These are phyloP conservation scores for Oxyria digyna DNA, from an alignment of 148 eudicot species.

Conservation along the genomic window DNA sequence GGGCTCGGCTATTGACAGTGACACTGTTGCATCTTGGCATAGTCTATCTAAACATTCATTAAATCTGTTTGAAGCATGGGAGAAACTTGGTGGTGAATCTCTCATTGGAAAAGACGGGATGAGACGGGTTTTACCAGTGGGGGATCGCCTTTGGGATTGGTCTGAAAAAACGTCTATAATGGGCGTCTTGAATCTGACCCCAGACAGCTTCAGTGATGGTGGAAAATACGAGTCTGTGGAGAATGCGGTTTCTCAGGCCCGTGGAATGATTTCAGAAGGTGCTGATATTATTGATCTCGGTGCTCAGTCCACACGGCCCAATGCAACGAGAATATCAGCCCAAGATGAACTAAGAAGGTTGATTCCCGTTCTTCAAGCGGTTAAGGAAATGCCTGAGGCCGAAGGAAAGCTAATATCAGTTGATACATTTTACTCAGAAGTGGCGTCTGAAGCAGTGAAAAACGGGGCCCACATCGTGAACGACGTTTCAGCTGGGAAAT, in stretches of 20 bases:
- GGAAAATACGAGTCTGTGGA: slow-evolving; percentile 51
- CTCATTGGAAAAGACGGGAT: slow-evolving; percentile 74
- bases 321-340: slow-evolving; percentile 53
- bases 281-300: slow-evolving; percentile 89
- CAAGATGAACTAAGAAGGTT: slow-evolving; percentile 74
- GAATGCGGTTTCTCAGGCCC: slow-evolving; percentile 52
- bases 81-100: slow-evolving; percentile 78
- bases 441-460: slow-evolving; percentile 69
- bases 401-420: slow-evolving; percentile 66
- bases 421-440: slow-evolving; percentile 71
- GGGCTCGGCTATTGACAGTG: slow-evolving; percentile 48
- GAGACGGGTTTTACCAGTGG: slow-evolving; percentile 74
- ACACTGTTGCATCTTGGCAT: slow-evolving; percentile 59
- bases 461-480: slow-evolving; percentile 76
- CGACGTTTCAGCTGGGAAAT: slow-evolving; percentile 72
- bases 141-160: slow-evolving; percentile 63
- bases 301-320: slow-evolving; percentile 91
- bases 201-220: slow-evolving; percentile 97
- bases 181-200: slow-evolving; percentile 87
- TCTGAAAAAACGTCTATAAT: slow-evolving; percentile 58
- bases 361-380: slow-evolving; percentile 66
- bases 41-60: slow-evolving; percentile 35
- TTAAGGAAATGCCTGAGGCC: slow-evolving; percentile 41
- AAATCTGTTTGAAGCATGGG: slow-evolving; percentile 79
- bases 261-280: slow-evolving; percentile 55